These are phyloP conservation scores for Rubia balearica DNA, from an alignment of 305 asterid species.

Conservation along the genomic window DNA sequence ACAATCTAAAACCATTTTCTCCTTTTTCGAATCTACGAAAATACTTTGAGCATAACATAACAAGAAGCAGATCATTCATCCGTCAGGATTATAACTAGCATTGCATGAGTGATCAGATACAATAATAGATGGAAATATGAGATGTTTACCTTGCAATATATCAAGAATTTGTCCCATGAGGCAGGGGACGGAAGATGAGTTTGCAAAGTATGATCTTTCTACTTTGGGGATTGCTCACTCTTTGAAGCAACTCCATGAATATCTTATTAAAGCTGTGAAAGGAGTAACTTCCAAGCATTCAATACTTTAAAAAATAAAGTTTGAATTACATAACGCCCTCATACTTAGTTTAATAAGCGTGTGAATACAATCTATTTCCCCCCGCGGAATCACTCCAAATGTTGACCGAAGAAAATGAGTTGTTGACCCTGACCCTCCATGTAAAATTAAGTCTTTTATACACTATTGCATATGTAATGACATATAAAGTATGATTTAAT, in stretches of 20 bases:
- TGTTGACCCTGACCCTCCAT: too few species aligned
- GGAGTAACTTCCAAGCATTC: background rate
- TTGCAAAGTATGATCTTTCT: too few species aligned
- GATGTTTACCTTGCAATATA: constrained; percentile 42
- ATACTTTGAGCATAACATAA: background rate
- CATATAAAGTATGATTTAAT: too few species aligned
- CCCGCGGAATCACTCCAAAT: background rate
- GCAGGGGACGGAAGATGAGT: constrained; percentile 14
- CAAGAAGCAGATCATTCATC: background rate
- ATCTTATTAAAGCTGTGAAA: background rate
- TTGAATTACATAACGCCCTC: background rate
- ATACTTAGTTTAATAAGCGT: background rate
- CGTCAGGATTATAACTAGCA: background rate
- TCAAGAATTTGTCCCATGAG: constrained; percentile 72
- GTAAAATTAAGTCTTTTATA: too few species aligned
- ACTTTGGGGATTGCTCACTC: background rate
- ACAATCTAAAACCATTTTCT: too few species aligned
- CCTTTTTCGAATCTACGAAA: too few species aligned
- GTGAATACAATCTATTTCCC: too few species aligned
- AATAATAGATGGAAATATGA: background rate
- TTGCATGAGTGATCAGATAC: background rate
- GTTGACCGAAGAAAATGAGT: background rate
- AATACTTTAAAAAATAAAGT: background rate
- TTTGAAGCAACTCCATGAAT: background rate
- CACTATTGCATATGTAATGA: too few species aligned